These are phyloP conservation scores for Cynara cardunculus DNA, from an alignment of 129 eudicot genomes.

Conservation along the genomic window DNA sequence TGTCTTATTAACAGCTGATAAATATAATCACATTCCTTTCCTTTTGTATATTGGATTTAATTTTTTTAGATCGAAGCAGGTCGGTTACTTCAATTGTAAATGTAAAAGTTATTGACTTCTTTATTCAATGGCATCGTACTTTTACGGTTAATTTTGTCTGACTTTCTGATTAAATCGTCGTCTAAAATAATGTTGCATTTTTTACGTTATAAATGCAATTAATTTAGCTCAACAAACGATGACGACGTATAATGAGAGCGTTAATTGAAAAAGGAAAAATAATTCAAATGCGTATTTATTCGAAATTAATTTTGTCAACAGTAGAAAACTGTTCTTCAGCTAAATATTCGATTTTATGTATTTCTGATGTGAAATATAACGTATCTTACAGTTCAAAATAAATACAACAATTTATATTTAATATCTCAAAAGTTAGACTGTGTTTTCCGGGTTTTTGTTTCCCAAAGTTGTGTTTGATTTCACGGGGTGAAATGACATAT, in stretches of 20 bases:
- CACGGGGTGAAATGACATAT: no score
- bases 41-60: no score
- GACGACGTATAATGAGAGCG: background rate
- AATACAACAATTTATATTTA: no score
- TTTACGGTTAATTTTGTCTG: background rate
- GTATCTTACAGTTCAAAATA: background rate
- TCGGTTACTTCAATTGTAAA: background rate
- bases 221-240: background rate
- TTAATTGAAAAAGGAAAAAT: background rate
- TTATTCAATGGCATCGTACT: background rate
- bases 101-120: background rate
- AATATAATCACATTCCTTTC: background rate
- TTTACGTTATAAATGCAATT: background rate
- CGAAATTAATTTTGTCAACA: background rate
- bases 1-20: background rate
- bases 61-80: background rate
- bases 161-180: background rate
- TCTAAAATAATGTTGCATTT: background rate
- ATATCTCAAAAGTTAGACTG: no score
- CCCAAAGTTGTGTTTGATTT: no score
- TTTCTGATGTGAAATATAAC: background rate
- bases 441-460: no score
- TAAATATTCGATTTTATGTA: background rate
- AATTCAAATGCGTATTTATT: background rate
- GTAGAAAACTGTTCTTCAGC: background rate